A percentile compares a stretch with the other conserved stretches of the same genome.
These are phyloP conservation scores for Wolfiporia cocos DNA, from an alignment of 1,284 basidiomycete genomes.

Conservation along the genomic window DNA sequence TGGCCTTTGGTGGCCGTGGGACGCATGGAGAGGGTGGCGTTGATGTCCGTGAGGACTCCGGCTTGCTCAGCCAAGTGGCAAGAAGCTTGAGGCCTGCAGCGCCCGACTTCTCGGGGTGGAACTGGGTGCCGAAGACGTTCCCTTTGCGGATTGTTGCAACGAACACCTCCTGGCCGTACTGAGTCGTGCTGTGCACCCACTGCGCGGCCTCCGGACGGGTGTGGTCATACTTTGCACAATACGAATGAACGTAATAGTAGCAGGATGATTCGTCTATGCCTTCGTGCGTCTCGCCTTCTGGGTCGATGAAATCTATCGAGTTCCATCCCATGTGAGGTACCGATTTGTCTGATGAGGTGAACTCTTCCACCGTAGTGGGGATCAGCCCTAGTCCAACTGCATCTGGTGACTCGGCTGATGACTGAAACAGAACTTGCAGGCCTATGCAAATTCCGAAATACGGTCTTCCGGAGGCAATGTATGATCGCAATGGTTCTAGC, in stretches of 20 bases:
- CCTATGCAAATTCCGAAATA: slow-evolving; percentile 99
- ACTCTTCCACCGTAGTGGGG: slow-evolving; percentile 63
- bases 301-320: slow-evolving; percentile 51
- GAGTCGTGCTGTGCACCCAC: slow-evolving; percentile 86
- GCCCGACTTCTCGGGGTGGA: slow-evolving; percentile 99
- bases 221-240: slow-evolving; percentile 72
- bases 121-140: slow-evolving; percentile 94
- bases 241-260: slow-evolving; percentile 99
- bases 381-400: slow-evolving; percentile 69
- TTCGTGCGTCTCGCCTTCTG: slow-evolving; percentile 33
- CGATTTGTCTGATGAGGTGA: slow-evolving; percentile 67
- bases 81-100: slow-evolving; percentile 84
- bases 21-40: slow-evolving; percentile 27
- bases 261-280: slow-evolving; percentile 46
- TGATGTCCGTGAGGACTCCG: slow-evolving; percentile 34
- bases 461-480: slow-evolving; percentile 86
- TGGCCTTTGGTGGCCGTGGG: slow-evolving; percentile 33
- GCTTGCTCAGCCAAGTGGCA: slow-evolving; percentile 74
- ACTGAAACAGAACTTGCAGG: slow-evolving; percentile 90
- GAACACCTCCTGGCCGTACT: slow-evolving; percentile 95
- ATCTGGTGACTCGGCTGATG: slow-evolving; percentile 69
- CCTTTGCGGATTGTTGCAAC: slow-evolving; percentile 79
- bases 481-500: slow-evolving; percentile 75
- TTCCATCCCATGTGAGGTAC: slow-evolving; percentile 99
- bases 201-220: slow-evolving; percentile 46